These are phyloP conservation scores for Thielaviopsis populi DNA, from an alignment of 2,329 filamentous ascomycete species.

Conservation along the genomic window DNA sequence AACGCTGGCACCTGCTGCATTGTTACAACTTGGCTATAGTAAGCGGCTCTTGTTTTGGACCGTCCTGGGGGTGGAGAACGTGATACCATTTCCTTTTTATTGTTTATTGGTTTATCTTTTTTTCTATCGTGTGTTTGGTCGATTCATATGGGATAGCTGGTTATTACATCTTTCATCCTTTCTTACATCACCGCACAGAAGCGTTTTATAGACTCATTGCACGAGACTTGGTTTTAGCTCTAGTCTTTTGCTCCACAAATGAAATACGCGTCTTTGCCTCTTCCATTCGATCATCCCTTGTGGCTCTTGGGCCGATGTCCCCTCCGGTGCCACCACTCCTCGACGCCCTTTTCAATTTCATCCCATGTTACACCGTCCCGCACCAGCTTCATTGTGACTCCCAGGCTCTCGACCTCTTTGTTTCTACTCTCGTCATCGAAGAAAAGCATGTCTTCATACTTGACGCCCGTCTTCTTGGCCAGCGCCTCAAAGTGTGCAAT, in stretches of 20 bases:
- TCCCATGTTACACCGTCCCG: conserved; percentile 60
- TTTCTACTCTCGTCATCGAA: conserved; percentile 90
- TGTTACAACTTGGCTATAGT: background rate
- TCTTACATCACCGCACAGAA: background rate
- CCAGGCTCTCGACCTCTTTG: conserved; percentile 60
- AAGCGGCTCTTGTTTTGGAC: background rate
- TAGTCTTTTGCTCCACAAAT: background rate
- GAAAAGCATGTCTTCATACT: conserved; percentile 78
- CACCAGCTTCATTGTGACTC: conserved; percentile 74
- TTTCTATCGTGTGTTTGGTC: background rate
- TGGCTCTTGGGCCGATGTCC: conserved; percentile 25
- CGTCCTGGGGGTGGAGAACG: background rate
- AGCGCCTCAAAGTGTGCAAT: conserved; percentile 69
- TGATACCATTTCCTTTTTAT: conserved; percentile 13
- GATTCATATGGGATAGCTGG: background rate
- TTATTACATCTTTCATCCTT: background rate
- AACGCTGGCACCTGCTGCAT: background rate
- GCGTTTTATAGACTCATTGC: background rate
- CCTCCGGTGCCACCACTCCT: conserved; percentile 63
- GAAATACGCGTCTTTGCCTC: background rate
- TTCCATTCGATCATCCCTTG: background rate
- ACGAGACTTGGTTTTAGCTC: background rate
- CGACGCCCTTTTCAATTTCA: conserved; percentile 67
- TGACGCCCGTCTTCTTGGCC: conserved; percentile 52
- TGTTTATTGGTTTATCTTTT: background rate